Percentiles rank a stretch among this genome's conserved stretches.
phyloP scores from a whole-genome alignment of 1,284 basidiomycete species.

The Waitea zeae region DNA sequence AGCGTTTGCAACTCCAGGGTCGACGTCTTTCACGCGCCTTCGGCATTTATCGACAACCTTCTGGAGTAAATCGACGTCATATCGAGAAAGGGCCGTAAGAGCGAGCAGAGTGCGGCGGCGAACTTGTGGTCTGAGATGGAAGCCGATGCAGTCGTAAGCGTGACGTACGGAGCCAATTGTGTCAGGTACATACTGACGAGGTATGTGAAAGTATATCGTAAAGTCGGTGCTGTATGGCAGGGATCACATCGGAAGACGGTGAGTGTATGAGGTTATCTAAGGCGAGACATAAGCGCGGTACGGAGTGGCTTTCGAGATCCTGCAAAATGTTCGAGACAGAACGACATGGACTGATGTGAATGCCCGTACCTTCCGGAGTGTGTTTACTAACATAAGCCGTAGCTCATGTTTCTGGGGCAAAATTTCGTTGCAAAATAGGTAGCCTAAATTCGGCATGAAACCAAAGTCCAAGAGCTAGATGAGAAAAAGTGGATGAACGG shows the following conservation, averaged over 20 bases:
- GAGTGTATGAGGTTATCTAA: slow-evolving; percentile 44
- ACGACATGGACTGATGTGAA: slow-evolving; percentile 2
- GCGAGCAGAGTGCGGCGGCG: slow-evolving; percentile 43
- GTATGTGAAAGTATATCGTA: slow-evolving; percentile 45
- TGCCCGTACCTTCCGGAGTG: slow-evolving; percentile 45
- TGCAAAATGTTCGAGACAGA: slow-evolving; percentile 12
- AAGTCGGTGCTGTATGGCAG: slow-evolving; percentile 52
- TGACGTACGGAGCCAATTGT: slow-evolving; percentile 4
- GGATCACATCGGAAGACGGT: slow-evolving; percentile 45
- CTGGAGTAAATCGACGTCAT: slow-evolving; percentile 28
- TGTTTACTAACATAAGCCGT: slow-evolving; percentile 69
- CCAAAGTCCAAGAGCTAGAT: no score
- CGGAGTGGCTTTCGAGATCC: slow-evolving; percentile 44
- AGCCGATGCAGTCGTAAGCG: slow-evolving; percentile 2
- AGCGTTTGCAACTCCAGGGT: slow-evolving; percentile 26
- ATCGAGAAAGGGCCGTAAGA: slow-evolving; percentile 31
- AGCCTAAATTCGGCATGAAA: slow-evolving; percentile 26
- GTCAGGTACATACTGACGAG: slow-evolving; percentile 41
- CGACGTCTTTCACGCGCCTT: slow-evolving; percentile 27
- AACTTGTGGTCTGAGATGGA: slow-evolving; percentile 28
- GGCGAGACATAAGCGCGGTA: slow-evolving; percentile 48
- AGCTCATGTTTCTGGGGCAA: slow-evolving; percentile 53
- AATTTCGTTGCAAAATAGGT: slow-evolving; percentile 53
- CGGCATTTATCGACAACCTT: slow-evolving; percentile 23
- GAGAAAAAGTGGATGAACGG: slow-evolving; percentile 6